Evolutionary conservation across 164 flowering plant genomes (phyloP).

Genomic region (Chloranthus sessilifolius): DNA sequence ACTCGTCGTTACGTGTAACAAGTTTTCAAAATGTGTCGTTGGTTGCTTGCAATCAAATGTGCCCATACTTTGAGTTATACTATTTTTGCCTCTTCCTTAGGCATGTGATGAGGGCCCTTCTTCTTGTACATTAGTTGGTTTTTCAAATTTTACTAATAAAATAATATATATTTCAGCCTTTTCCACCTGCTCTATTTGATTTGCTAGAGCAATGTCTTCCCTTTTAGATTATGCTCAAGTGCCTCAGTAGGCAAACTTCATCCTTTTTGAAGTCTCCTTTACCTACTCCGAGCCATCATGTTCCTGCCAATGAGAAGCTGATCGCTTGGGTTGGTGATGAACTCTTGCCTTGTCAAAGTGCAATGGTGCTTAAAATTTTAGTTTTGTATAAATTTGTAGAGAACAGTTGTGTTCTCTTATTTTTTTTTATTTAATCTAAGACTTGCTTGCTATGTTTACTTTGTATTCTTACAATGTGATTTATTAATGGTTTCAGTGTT

Average conservation of each 20-base stretch:
- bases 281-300: slow-evolving; percentile 72
- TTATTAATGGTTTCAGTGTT: slow-evolving; percentile 74
- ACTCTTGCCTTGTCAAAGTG: slow-evolving; percentile 84
- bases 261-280: slow-evolving; percentile 31
- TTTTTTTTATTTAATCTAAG: too few relatives aligned
- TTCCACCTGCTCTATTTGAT: slow-evolving; percentile 58
- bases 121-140: too few relatives aligned
- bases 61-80: too few relatives aligned
- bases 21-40: too few relatives aligned
- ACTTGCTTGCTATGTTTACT: too few relatives aligned
- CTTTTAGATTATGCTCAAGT: slow-evolving; percentile 69
- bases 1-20: too few relatives aligned
- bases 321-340: slow-evolving; percentile 91
- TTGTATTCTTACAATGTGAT: background rate
- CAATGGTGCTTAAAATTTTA: slow-evolving; percentile 58
- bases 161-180: slow-evolving; percentile 72
- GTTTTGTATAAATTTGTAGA: background rate
- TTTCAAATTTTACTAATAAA: too few relatives aligned
- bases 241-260: slow-evolving; percentile 28
- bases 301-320: slow-evolving; percentile 77
- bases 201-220: slow-evolving; percentile 84
- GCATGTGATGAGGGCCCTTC: too few relatives aligned
- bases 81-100: too few relatives aligned
- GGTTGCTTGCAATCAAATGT: too few relatives aligned
- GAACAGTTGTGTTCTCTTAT: too few relatives aligned